Evolutionary conservation across 225 moss, liverwort and hornwort species (phyloP), one percentile per base, ranked within the genome.

Genomic region (Pseudisothecium myosuroides): DNA sequence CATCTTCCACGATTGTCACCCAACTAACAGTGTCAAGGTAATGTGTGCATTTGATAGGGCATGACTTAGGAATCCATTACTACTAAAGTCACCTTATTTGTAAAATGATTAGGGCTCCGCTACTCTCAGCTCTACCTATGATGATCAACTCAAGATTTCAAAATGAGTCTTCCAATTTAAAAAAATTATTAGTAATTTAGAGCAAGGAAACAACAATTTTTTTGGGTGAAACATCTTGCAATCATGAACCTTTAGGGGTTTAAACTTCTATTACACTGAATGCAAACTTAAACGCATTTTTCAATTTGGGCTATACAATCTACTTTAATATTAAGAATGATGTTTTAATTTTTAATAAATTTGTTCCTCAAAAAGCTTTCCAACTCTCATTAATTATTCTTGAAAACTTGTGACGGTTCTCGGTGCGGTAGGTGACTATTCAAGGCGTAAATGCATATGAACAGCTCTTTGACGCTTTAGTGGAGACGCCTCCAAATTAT

Each of bases 101-200:
- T 36, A 54, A 36, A 52, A 21, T 29, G 29, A 29, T 2, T 11
- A 31, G 11, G 22, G 22, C 36, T 76, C 5, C 0, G 2, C 50
- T 12, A 12, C 2, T 76, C 7, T 49, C 0, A 0, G 0, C 0
- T 0, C 31, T 47, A 74, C 10, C 9, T 18, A 47, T 19, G 2
- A 21, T 0, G 0, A 76, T 8, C 32, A 34, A 22, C 0, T 76
- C 0, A 8, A 76, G 4, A 36, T 52, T 76, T 76, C 0, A 0
- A 36, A 54, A 21, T 0, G 9, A 76, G 3, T 76, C 1, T 52
- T 36, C 2, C 1, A 22, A 22, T 22, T 34, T 49, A 49, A 12
- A 7, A 21, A 8, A 52, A 76, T 20, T 1, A 75, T 2, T 75
- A 18, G 7, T 34, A 52, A 22, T 22, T 52, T 5, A 5, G 0